phyloP scores from a whole-genome alignment of 805 yeast species.

The Schizosaccharomyces lindneri region DNA sequence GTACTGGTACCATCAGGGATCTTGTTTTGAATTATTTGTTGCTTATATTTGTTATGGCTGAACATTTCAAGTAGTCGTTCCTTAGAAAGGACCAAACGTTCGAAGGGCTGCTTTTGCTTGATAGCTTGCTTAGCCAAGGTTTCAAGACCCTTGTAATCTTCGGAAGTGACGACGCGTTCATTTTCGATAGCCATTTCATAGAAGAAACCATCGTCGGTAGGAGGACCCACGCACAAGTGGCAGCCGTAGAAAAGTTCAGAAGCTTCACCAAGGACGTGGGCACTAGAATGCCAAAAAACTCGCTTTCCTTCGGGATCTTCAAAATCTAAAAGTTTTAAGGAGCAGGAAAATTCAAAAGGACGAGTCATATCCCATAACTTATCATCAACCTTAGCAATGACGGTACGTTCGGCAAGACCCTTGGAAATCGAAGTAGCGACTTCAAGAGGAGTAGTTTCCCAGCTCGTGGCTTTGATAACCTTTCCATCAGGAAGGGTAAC shows the following conservation, averaged over 20 bases:
- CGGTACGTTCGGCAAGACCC: conserved; percentile 68
- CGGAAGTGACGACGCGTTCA: conserved; percentile 47
- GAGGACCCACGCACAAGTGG: conserved; percentile 83
- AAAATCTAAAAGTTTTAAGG: conserved; percentile 66
- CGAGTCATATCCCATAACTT: conserved; percentile 85
- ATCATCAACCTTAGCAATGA: conserved; percentile 78
- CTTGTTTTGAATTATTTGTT: conserved; percentile 59
- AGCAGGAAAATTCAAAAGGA: conserved; percentile 53
- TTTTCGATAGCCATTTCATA: conserved; percentile 76
- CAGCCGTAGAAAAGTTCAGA: conserved; percentile 92
- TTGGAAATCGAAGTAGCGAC: conserved; percentile 68
- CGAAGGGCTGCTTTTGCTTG: conserved; percentile 86
- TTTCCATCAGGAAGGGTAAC: conserved; percentile 76
- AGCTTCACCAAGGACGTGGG: conserved; percentile 94
- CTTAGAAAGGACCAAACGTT: conserved; percentile 75
- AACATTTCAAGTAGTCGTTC: conserved; percentile 84
- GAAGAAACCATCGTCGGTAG: conserved; percentile 92
- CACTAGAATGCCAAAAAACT: conserved; percentile 97
- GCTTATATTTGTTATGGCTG: conserved; percentile 85
- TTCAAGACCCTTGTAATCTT: conserved; percentile 67
- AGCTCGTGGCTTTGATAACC: conserved; percentile 49
- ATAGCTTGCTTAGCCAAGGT: conserved; percentile 68
- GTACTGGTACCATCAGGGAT: conserved; percentile 89
- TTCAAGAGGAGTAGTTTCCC: conserved; percentile 74
- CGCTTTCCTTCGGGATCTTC: conserved; percentile 81